These are phyloP conservation scores for Lindgomyces ingoldianus DNA, from an alignment of 495 filamentous ascomycete genomes.

Conservation along the genomic window DNA sequence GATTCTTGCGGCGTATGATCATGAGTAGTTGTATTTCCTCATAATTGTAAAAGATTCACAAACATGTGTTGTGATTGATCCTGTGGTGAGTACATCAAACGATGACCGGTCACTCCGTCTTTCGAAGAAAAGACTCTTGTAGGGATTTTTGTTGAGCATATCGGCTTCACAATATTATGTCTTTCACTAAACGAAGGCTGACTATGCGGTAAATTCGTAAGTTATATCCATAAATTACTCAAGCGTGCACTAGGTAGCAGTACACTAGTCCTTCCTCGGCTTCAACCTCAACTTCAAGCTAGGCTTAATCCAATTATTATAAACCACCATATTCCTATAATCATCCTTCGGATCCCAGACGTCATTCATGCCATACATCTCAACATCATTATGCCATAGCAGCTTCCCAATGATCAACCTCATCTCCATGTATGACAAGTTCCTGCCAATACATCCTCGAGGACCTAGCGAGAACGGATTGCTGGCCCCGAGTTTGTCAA, in stretches of 20 bases:
- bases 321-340: slow-evolving; percentile 31
- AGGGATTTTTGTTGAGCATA: too few relatives aligned
- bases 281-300: slow-evolving; percentile 22
- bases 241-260: too few relatives aligned
- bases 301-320: slow-evolving; percentile 34
- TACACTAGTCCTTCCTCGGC: slow-evolving; percentile 21
- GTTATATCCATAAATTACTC: too few relatives aligned
- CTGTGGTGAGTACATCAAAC: too few relatives aligned
- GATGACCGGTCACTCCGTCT: too few relatives aligned
- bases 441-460: slow-evolving; percentile 27
- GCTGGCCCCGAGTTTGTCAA: slow-evolving; percentile 26
- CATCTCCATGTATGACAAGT: slow-evolving; percentile 29
- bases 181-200: too few relatives aligned
- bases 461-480: slow-evolving; percentile 30
- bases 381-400: slow-evolving; percentile 29
- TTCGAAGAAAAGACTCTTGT: too few relatives aligned
- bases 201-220: too few relatives aligned
- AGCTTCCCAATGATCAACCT: slow-evolving; percentile 28
- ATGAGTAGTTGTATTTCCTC: slow-evolving; percentile 5
- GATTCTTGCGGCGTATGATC: slow-evolving; percentile 32
- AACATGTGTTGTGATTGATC: too few relatives aligned
- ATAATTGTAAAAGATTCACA: too few relatives aligned
- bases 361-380: slow-evolving; percentile 6
- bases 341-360: slow-evolving; percentile 28
- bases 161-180: too few relatives aligned